Evolutionary conservation across 768 basidiomycete genomes (phyloP).

Genomic region (Boletus rubropictus): DNA sequence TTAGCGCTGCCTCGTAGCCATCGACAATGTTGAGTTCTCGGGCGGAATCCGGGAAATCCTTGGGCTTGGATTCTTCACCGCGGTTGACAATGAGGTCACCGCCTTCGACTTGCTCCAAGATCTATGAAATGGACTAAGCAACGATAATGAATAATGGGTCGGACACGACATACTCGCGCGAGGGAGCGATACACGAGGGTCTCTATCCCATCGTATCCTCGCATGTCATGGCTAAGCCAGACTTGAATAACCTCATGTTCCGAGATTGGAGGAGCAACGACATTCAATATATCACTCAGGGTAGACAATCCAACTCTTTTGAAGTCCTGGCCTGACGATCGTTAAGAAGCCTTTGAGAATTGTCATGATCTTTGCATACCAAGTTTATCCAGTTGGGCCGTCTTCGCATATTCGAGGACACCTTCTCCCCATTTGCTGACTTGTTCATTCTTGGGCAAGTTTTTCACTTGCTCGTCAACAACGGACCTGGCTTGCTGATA

Average conservation of each 20-base stretch:
- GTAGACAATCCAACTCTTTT: conserved; percentile 84
- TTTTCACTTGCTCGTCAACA: conserved; percentile 91
- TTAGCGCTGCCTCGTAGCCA: conserved; percentile 76
- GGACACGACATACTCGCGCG: conserved; percentile 52
- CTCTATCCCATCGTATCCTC: conserved; percentile 93
- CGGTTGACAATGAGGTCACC: conserved; percentile 86
- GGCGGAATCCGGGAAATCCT: conserved; percentile 40
- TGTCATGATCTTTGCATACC: conserved; percentile 44
- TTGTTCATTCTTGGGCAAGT: conserved; percentile 79
- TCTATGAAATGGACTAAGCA: conserved; percentile 36
- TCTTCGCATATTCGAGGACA: conserved; percentile 81
- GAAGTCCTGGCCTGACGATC: conserved; percentile 73
- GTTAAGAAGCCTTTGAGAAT: not conserved
- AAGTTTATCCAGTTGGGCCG: conserved; percentile 84
- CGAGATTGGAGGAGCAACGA: conserved; percentile 95
- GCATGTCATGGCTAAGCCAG: conserved; percentile 94
- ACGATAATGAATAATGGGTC: not conserved
- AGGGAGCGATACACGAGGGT: conserved; percentile 87
- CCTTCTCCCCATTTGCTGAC: conserved; percentile 86
- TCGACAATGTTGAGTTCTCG: conserved; percentile 81
- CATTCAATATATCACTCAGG: conserved; percentile 87
- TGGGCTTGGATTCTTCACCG: conserved; percentile 71
- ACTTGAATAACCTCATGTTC: conserved; percentile 98
- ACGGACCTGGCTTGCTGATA: conserved; percentile 82
- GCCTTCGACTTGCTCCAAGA: conserved; percentile 92